Conservation (phyloP, 2,329 filamentous ascomycete genomes). For the Colletotrichum salicis region DNA sequence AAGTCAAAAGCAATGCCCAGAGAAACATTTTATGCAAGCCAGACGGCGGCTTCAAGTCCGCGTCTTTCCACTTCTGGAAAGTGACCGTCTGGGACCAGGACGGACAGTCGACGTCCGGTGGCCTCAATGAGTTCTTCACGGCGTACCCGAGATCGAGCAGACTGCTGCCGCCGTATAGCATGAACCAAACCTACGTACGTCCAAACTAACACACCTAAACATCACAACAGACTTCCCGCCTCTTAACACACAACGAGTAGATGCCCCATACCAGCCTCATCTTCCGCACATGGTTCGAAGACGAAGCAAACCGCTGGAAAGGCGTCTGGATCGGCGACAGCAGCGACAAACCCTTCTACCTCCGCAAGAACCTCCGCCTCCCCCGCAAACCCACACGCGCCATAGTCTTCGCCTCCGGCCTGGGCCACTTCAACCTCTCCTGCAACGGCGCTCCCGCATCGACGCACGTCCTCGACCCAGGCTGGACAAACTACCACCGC, state of each 20-base stretch:
- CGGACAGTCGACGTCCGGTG: constrained; percentile 40
- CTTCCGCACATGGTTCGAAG: constrained; percentile 54
- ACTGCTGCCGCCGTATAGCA: constrained; percentile 51
- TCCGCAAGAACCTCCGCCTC: constrained; percentile 47
- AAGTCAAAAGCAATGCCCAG: constrained; percentile 36
- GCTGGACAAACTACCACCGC: constrained; percentile 53
- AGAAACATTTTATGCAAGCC: constrained; percentile 40
- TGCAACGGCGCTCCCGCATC: constrained; percentile 48
- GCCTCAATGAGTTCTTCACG: constrained; percentile 49
- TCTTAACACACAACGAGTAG: constrained; percentile 18
- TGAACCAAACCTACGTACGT: constrained; percentile 52
- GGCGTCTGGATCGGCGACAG: constrained; percentile 53
- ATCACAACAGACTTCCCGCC: not conserved
- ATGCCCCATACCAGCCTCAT: constrained; percentile 54
- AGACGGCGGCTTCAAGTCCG: constrained; percentile 47
- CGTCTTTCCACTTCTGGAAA: constrained; percentile 48
- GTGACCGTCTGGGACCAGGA: constrained; percentile 50
- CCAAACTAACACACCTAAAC: not conserved
- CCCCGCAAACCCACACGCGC: constrained; percentile 44
- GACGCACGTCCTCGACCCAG: constrained; percentile 49
- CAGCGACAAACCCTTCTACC: constrained; percentile 51
- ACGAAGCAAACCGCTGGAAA: constrained; percentile 51
- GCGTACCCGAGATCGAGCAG: constrained; percentile 48
- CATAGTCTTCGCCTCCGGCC: constrained; percentile 50
- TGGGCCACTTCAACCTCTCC: constrained; percentile 52